phyloP scores from a whole-genome alignment of 1,284 basidiomycete species.

The Mycosarcoma maydis region DNA sequence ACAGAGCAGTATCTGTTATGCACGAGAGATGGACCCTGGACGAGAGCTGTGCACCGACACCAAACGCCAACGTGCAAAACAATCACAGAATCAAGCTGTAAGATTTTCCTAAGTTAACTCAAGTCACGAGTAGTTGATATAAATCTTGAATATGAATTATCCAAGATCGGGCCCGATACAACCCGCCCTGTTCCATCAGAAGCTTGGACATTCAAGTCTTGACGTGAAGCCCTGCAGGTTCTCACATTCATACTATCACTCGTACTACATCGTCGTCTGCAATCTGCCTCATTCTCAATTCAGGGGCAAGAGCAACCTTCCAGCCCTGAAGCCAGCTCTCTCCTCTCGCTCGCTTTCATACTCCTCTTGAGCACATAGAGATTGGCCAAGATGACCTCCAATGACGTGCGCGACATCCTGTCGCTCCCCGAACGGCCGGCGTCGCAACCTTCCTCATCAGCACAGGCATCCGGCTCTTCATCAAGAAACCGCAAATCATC shows the following conservation, averaged over 20 bases:
- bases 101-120: not conserved
- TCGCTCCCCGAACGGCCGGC: conserved; percentile 51
- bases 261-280: not conserved
- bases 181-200: too few relatives aligned
- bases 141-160: too few relatives aligned
- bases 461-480: conserved; percentile 33
- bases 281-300: too few relatives aligned
- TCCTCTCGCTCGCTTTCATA: too few relatives aligned
- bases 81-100: too few relatives aligned
- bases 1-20: too few relatives aligned
- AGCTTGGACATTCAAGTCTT: conserved; percentile 3
- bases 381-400: conserved; percentile 47
- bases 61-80: too few relatives aligned
- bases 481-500: conserved; percentile 35
- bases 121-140: too few relatives aligned
- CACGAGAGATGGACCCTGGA: conserved; percentile 33
- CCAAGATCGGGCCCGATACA: conserved; percentile 3
- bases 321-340: too few relatives aligned
- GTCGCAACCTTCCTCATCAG: conserved; percentile 26
- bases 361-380: too few relatives aligned
- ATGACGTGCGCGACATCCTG: conserved; percentile 63
- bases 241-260: conserved; percentile 7
- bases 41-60: conserved; percentile 17
- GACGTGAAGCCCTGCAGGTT: conserved; percentile 20
- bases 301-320: too few relatives aligned